Conservation (phyloP, 495 filamentous ascomycete species). For the Schizothecium vesticola region DNA sequence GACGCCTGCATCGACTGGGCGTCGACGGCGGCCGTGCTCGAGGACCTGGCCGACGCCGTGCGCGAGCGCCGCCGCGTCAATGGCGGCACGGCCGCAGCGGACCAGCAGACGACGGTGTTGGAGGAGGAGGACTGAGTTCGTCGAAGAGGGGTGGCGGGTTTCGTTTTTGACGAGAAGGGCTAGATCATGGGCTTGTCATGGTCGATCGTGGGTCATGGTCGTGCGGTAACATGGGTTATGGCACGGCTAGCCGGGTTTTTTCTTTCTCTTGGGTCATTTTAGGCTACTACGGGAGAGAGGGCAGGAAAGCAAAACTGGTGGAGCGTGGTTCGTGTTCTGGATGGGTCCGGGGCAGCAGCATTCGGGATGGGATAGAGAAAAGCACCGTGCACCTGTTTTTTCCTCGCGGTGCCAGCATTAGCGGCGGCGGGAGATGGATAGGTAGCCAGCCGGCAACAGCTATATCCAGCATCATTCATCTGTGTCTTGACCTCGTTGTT, state of each 20-base stretch:
- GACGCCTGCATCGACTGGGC: constrained; percentile 98
- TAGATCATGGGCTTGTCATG: not conserved
- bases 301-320: not conserved
- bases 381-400: not conserved
- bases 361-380: not conserved
- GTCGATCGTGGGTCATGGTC: not conserved
- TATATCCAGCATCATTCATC: constrained; percentile 15
- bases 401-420: not conserved
- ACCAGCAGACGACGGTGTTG: constrained; percentile 32
- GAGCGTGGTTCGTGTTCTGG: not conserved
- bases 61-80: constrained; percentile 59
- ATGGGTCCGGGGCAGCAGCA: not conserved
- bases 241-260: too few species aligned
- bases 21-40: constrained; percentile 74
- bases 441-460: constrained; percentile 12
- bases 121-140: constrained; percentile 38
- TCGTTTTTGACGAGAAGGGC: not conserved
- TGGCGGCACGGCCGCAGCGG: constrained; percentile 16
- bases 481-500: not conserved
- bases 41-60: constrained; percentile 81
- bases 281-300: not conserved
- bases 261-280: too few species aligned
- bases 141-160: not conserved
- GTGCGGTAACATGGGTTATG: too few species aligned
- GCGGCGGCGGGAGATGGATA: not conserved